Percentiles rank a stretch among this genome's conserved stretches.
Conservation (phyloP, 305 asterid species). For the Caryopteris hybrid region DNA sequence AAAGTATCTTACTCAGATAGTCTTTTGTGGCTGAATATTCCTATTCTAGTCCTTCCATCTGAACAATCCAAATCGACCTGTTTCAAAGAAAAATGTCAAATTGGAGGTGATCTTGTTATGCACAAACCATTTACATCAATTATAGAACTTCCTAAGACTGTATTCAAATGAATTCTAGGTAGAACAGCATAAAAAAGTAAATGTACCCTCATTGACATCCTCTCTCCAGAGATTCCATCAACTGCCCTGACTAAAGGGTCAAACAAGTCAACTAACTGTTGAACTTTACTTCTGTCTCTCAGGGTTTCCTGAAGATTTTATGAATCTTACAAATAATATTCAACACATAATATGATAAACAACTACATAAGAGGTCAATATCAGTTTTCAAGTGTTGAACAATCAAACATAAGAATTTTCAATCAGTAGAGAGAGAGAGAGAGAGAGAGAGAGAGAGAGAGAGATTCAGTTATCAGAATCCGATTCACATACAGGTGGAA, state of each 20-base stretch:
- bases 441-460: no score
- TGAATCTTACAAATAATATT: no score
- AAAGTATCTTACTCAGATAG: conserved; percentile 46
- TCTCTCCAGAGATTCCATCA: conserved; percentile 64
- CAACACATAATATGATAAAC: not conserved
- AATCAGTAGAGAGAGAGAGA: no score
- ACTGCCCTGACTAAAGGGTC: conserved; percentile 72
- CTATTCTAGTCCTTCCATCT: conserved; percentile 57
- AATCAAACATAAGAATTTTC: not conserved
- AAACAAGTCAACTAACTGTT: conserved; percentile 55
- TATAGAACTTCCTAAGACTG: not conserved
- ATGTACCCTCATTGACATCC: conserved; percentile 80
- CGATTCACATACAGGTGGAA: conserved; percentile 41
- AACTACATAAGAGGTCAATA: not conserved
- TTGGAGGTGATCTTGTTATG: not conserved
- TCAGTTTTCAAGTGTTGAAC: not conserved
- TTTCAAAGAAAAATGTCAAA: conserved; percentile 11
- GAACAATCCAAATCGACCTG: conserved; percentile 84
- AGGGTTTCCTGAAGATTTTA: conserved; percentile 53
- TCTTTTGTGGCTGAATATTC: conserved; percentile 75
- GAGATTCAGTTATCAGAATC: conserved; percentile 7
- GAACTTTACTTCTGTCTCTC: conserved; percentile 77
- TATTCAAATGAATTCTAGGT: not conserved
- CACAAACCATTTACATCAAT: not conserved
- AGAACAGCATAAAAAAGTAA: not conserved